Percentiles rank a stretch among this genome's conserved stretches.
Evolutionary conservation across 306 rosid genomes (phyloP).

Genomic region (Pyrus betulifolia): DNA sequence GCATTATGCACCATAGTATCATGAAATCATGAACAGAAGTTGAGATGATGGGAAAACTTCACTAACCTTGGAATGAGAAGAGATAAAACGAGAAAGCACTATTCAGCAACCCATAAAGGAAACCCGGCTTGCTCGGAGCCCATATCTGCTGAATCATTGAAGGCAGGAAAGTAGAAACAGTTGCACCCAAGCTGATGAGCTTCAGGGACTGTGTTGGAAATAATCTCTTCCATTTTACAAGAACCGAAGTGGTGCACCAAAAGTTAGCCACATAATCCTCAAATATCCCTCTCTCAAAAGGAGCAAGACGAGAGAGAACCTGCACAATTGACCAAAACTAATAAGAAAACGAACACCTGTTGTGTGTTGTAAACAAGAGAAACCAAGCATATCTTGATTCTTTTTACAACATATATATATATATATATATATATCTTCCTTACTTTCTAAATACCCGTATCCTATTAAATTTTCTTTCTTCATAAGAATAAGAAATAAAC

Average conservation of each 20-base stretch:
- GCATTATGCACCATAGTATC: neutral
- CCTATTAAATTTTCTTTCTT: neutral
- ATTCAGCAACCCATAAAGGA: slow-evolving; percentile 74
- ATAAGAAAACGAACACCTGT: neutral
- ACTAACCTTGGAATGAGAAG: slow-evolving; percentile 88
- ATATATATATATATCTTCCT: neutral
- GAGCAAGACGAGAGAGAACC: slow-evolving; percentile 85
- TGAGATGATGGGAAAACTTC: neutral
- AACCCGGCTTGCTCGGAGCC: slow-evolving; percentile 66
- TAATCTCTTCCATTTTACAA: slow-evolving; percentile 86
- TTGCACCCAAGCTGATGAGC: slow-evolving; percentile 59
- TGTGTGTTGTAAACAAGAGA: neutral
- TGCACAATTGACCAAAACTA: slow-evolving; percentile 25
- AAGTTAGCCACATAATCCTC: slow-evolving; percentile 95
- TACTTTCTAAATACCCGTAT: neutral
- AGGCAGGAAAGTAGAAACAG: slow-evolving; percentile 67
- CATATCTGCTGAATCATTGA: slow-evolving; percentile 84
- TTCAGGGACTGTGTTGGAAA: slow-evolving; percentile 55
- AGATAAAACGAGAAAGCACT: slow-evolving; percentile 78
- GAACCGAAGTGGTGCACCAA: slow-evolving; percentile 86
- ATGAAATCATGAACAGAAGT: neutral
- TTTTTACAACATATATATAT: no score
- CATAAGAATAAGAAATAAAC: neutral
- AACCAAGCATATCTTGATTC: neutral
- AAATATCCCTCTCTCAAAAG: slow-evolving; percentile 88